These are phyloP conservation scores for Candida dendrica DNA, from an alignment of 805 yeast species.

Conservation along the genomic window DNA sequence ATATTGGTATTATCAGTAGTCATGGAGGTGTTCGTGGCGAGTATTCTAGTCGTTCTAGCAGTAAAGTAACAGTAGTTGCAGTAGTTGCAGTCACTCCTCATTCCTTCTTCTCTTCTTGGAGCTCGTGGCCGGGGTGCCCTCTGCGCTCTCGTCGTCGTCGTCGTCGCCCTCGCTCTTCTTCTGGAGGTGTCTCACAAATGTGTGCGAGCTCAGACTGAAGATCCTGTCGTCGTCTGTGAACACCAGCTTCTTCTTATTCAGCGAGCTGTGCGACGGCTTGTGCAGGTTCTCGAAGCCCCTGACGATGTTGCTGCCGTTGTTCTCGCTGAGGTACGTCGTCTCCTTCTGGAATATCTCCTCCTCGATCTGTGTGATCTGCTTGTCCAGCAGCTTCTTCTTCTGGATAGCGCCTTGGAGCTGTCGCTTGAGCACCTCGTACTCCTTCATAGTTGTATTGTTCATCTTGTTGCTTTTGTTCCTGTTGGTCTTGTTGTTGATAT, in stretches of 20 bases:
- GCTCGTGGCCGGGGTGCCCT: conserved; percentile 13
- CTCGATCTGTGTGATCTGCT: conserved; percentile 55
- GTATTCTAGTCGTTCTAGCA: no score
- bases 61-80: no score
- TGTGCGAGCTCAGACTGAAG: conserved; percentile 68
- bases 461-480: not conserved
- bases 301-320: conserved; percentile 70
- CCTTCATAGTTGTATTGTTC: conserved; percentile 22
- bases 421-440: conserved; percentile 61
- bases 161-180: conserved; percentile 33
- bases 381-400: conserved; percentile 59
- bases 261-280: conserved; percentile 29
- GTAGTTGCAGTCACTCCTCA: not conserved
- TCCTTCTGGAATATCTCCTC: conserved; percentile 77
- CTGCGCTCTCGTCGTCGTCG: conserved; percentile 20
- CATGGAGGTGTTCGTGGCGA: no score
- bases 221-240: conserved; percentile 73
- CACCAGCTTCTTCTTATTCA: conserved; percentile 36
- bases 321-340: conserved; percentile 67
- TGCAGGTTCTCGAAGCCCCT: conserved; percentile 83
- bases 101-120: conserved; percentile 8
- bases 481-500: not conserved
- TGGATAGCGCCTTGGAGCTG: conserved; percentile 57
- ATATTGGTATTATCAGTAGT: no score
- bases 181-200: conserved; percentile 56